These are phyloP conservation scores for Theileria parva DNA, from an alignment of 169 alveolate species.

Conservation along the genomic window DNA sequence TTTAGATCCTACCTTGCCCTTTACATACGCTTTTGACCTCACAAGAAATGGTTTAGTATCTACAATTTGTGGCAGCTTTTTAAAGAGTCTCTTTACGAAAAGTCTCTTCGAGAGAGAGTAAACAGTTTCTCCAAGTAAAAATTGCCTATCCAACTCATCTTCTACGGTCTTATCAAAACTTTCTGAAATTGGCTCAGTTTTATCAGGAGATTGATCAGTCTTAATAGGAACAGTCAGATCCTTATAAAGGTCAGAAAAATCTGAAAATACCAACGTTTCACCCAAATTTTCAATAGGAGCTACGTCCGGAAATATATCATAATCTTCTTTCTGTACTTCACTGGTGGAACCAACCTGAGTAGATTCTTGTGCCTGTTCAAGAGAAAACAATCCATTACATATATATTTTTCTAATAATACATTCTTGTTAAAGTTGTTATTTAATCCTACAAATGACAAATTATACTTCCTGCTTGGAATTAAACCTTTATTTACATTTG, in stretches of 20 bases:
- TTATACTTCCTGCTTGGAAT: not conserved
- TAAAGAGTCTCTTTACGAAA: constrained; percentile 55
- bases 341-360: not conserved
- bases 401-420: not conserved
- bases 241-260: constrained; percentile 34
- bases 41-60: constrained; percentile 45
- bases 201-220: not conserved
- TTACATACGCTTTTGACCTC: constrained; percentile 66
- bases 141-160: not conserved
- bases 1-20: constrained; percentile 60
- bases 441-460: not conserved
- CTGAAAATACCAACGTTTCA: constrained; percentile 25
- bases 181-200: not conserved
- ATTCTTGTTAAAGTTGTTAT: not conserved
- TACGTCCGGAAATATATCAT: not conserved
- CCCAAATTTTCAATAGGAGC: not conserved
- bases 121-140: not conserved
- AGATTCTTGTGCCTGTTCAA: not conserved
- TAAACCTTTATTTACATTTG: not conserved
- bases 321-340: not conserved
- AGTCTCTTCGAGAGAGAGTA: constrained; percentile 27
- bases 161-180: not conserved
- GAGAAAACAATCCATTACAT: not conserved
- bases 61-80: constrained; percentile 51
- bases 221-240: not conserved